Base-by-base conservation (phyloP, 768 basidiomycete genomes). In the Podaxis sp. region DNA sequence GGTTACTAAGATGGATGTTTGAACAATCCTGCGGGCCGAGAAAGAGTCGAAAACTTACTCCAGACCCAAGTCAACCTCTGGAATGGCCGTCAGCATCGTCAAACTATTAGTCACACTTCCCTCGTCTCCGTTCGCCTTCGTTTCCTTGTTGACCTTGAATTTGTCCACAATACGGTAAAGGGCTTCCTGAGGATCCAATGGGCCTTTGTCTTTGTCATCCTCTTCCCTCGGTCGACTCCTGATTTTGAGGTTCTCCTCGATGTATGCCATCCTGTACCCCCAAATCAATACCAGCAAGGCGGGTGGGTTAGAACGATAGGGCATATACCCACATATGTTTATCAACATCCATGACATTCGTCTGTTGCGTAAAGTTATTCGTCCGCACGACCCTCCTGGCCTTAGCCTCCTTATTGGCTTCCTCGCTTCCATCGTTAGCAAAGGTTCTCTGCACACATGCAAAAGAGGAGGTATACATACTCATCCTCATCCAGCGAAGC, bases 31-130 rank as follows among this genome's bases (percentile, higher is more conserved):
- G 29, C 38, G 41, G 49, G 25, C 43, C 15, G 5, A n/a, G 61
- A 25, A 43, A 27, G 37, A n/a, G 8, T 0, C 53, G 46, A 41
- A 8, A 37, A 87, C 93, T 68, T 68, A 98, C 96, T 99, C 95
- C 90, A 98, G 97, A 60, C 97, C 97, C 3, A 99, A 82, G 74
- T 99, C 96, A 8, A 98, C 94, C 71, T 98, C 97, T 0, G 96
- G 97, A 68, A 99, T 98, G 38, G 93, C 94, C 15, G 96, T 98
- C 59, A 99, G 80, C 97, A 98, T 99, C 3, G 93, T 87, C 74
- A 96, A 70, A 67, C 92, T 94, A 66, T 93, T 94, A 12, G 94
- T 93, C 25, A 98, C 94, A 70, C 85, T 97, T 7, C 96, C 97
- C 64, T 96, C 96, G 63, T 97, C 93, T 2, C 83, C 80, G 53